A percentile compares a stretch with the other conserved stretches of the same genome.
Evolutionary conservation across 139 green algal genomes (phyloP).

Genomic region (Picocystis salinarum): DNA sequence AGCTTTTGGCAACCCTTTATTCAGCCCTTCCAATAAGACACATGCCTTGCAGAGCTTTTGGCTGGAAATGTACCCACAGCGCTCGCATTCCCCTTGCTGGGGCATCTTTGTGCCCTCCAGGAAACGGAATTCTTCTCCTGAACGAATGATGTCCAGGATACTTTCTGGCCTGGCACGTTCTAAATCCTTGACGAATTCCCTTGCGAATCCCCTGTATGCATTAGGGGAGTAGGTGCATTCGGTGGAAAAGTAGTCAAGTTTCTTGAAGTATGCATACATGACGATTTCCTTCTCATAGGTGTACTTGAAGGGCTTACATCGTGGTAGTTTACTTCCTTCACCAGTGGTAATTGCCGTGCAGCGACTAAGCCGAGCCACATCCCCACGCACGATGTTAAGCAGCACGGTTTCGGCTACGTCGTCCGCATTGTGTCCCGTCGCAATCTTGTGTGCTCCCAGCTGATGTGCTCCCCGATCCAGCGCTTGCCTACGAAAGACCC

Average conservation of each 20-base stretch:
- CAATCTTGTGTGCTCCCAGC: conserved; percentile 20
- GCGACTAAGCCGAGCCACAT: conserved; percentile 57
- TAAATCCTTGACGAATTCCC: conserved; percentile 92
- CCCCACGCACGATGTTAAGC: conserved; percentile 82
- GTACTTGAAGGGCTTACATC: conserved; percentile 93
- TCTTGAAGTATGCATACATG: conserved; percentile 98
- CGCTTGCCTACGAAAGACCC: conserved; percentile 78
- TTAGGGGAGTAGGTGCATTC: conserved; percentile 92
- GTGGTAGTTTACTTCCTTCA: conserved; percentile 40
- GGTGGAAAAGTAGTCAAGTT: conserved; percentile 90
- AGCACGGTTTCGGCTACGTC: conserved; percentile 93
- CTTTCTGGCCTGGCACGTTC: conserved; percentile 53
- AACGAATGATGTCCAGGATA: conserved; percentile 71
- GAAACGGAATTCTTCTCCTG: conserved; percentile 47
- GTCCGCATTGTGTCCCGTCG: conserved; percentile 90
- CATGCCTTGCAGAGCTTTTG: conserved; percentile 32
- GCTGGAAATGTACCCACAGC: conserved; percentile 67
- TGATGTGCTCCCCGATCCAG: conserved; percentile 65
- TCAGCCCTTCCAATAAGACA: conserved; percentile 21
- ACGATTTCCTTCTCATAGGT: conserved; percentile 98
- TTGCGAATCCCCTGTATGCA: conserved; percentile 67
- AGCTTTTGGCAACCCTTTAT: conserved; percentile 13
- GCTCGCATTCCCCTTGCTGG: conserved; percentile 33
- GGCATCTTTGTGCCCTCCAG: conserved; percentile 14
- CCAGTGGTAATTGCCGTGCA: conserved; percentile 68